Base-by-base conservation (phyloP, 1,284 basidiomycete species). In the Ustilago curta region DNA sequence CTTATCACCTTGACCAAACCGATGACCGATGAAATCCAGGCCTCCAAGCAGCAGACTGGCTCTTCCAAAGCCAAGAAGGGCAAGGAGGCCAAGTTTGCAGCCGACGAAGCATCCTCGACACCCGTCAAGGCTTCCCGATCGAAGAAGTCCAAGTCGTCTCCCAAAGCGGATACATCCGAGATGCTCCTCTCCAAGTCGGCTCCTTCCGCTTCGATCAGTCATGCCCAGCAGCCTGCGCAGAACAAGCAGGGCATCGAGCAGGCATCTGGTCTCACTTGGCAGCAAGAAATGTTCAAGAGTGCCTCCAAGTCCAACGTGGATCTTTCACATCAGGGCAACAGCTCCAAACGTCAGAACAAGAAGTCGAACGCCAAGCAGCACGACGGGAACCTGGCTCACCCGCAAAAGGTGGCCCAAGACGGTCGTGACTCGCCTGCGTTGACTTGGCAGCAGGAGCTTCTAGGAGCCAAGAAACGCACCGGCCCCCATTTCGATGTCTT, bases 361-460 rank as follows among this genome's bases (percentile, higher is more conserved):
- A 74, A 69, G 44, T 16, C 47, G 37, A 19, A n/a, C 49, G 48
- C 16, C 45, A 59, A 18, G 23, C 37, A 77, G 59, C 74, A 72
- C 25, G 69, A 76, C 56, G 73, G 69, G 39, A 69, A 65, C 55
- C 59, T 76, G 8, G 73, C 69, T 18, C 69, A 69, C 39, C 69
- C 69, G 32, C 68, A 74, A 50, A 61, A 63, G 47, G 60, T 71
- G n/a, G 23, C 18, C 21, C 65, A 78, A 49, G 60, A 61, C 19
- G 66, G 67, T 8, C 60, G 58, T 21, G 74, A 67, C 40, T 73
- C 75, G 21, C 65, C 69, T n/a, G 67, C 70, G 18, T 31, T 79
- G 44, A 80, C 77, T 29, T 80, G 78, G 78, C 78, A 80, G 59
- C 78, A 80, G 39, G 77, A 76, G 57, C 64, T 79, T 9, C 47